A percentile compares a stretch with the other conserved stretches of the same genome.
These are phyloP conservation scores for Trypanosoma avium DNA, from an alignment of 208 protist genomes.

Conservation along the genomic window DNA sequence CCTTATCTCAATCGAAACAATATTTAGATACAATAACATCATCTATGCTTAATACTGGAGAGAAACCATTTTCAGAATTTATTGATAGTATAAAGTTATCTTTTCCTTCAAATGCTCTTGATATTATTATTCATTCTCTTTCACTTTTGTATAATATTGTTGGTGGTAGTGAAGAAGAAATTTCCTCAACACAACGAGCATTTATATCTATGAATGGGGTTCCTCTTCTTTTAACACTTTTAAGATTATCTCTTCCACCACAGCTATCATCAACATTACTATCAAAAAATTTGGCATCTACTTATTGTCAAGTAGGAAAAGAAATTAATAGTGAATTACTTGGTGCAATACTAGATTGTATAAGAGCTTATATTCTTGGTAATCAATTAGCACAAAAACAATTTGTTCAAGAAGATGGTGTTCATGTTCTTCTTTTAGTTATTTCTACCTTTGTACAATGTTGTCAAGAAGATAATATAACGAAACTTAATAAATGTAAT, in stretches of 20 bases:
- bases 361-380: constrained; percentile 33
- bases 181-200: constrained; percentile 4
- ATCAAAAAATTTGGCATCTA: background rate
- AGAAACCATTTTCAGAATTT: too few species aligned
- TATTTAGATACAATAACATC: too few species aligned
- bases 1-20: too few species aligned
- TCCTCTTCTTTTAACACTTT: constrained; percentile 13
- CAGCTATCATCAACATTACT: constrained; percentile 13
- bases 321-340: constrained; percentile 24
- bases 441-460: constrained; percentile 32
- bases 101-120: background rate
- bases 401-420: constrained; percentile 51
- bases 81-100: background rate
- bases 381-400: constrained; percentile 32
- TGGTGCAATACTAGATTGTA: constrained; percentile 27
- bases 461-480: background rate
- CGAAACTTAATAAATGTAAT: background rate
- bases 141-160: constrained; percentile 24
- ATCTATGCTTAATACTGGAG: too few species aligned
- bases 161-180: background rate
- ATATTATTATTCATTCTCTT: constrained; percentile 21
- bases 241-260: constrained; percentile 19
- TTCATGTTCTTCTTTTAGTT: constrained; percentile 46
- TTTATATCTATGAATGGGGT: constrained; percentile 24
- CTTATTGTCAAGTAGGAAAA: background rate